Percentiles rank a stretch among this genome's conserved stretches.
These are phyloP conservation scores for Hemerocallis citrina DNA, from an alignment of 106 monocot species.

Conservation along the genomic window DNA sequence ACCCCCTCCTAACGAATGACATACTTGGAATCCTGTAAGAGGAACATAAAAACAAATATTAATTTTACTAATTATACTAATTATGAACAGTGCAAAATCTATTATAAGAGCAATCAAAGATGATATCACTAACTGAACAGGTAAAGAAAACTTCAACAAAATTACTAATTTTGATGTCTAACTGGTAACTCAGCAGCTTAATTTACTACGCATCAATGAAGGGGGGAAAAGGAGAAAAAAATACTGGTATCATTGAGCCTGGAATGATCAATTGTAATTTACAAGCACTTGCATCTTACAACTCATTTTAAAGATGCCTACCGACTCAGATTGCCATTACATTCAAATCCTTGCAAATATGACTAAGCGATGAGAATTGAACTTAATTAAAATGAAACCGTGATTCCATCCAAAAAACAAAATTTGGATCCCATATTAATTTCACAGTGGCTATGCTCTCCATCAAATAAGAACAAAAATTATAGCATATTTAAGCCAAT, in stretches of 20 bases:
- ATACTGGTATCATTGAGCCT: not conserved
- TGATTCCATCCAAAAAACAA: too few relatives aligned
- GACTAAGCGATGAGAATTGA: too few relatives aligned
- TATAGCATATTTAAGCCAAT: too few relatives aligned
- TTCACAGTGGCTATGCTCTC: too few relatives aligned
- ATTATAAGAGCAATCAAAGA: not conserved
- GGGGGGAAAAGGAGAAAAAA: not conserved
- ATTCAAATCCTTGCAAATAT: too few relatives aligned
- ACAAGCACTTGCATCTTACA: not conserved
- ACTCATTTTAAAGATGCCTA: too few relatives aligned
- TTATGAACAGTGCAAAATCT: not conserved
- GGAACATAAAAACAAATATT: not conserved
- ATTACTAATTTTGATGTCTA: not conserved
- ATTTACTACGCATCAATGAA: not conserved
- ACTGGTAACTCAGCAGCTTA: not conserved
- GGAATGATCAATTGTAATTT: not conserved
- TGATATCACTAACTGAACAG: not conserved
- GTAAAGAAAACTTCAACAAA: not conserved
- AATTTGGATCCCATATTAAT: too few relatives aligned
- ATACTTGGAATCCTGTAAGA: slow-evolving; percentile 42
- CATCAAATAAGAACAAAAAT: too few relatives aligned
- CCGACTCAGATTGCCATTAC: too few relatives aligned
- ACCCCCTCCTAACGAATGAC: slow-evolving; percentile 53
- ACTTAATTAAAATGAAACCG: too few relatives aligned
- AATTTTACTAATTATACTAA: too few relatives aligned